These are phyloP conservation scores for Barnettozyma wickerhamii DNA, from an alignment of 805 yeast species.

Conservation along the genomic window DNA sequence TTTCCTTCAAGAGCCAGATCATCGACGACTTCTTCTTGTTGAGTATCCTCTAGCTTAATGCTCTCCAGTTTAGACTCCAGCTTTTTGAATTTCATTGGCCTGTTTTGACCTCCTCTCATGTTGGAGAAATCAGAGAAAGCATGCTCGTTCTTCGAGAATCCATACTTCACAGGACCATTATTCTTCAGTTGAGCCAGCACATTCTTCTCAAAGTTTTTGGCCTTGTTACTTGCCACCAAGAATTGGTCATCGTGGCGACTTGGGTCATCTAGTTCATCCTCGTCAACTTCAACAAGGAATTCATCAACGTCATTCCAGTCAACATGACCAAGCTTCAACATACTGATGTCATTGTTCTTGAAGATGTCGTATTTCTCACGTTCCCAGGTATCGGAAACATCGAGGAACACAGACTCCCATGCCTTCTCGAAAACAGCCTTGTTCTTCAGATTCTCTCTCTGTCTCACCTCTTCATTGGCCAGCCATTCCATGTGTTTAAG, in stretches of 20 bases:
- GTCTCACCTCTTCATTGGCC: slow-evolving; percentile 73
- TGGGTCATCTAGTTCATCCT: slow-evolving; percentile 12
- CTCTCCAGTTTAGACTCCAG: slow-evolving; percentile 11
- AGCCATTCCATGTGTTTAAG: slow-evolving; percentile 84
- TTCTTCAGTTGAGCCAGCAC: slow-evolving; percentile 17
- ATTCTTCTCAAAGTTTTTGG: slow-evolving; percentile 20
- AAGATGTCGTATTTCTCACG: slow-evolving; percentile 65
- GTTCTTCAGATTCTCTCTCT: slow-evolving; percentile 56
- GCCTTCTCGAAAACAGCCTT: slow-evolving; percentile 63
- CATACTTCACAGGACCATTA: slow-evolving; percentile 18
- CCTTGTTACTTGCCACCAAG: slow-evolving; percentile 18
- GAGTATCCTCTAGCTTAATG: slow-evolving; percentile 9
- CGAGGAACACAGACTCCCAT: slow-evolving; percentile 77
- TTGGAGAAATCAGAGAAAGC: slow-evolving; percentile 19
- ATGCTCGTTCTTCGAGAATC: slow-evolving; percentile 17
- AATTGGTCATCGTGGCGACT: slow-evolving; percentile 17
- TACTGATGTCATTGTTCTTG: slow-evolving; percentile 68
- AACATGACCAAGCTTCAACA: slow-evolving; percentile 45
- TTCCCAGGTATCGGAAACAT: slow-evolving; percentile 69
- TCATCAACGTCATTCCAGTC: slow-evolving; percentile 68
- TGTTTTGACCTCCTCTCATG: slow-evolving; percentile 10
- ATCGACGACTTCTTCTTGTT: slow-evolving; percentile 1
- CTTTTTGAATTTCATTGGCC: slow-evolving; percentile 21
- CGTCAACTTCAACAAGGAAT: slow-evolving; percentile 24
- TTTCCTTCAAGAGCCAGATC: slow-evolving; percentile 19